Evolutionary conservation across 2,329 filamentous ascomycete genomes (phyloP), one percentile per base, ranked within the genome.

Genomic region (Beauveria sp.): DNA sequence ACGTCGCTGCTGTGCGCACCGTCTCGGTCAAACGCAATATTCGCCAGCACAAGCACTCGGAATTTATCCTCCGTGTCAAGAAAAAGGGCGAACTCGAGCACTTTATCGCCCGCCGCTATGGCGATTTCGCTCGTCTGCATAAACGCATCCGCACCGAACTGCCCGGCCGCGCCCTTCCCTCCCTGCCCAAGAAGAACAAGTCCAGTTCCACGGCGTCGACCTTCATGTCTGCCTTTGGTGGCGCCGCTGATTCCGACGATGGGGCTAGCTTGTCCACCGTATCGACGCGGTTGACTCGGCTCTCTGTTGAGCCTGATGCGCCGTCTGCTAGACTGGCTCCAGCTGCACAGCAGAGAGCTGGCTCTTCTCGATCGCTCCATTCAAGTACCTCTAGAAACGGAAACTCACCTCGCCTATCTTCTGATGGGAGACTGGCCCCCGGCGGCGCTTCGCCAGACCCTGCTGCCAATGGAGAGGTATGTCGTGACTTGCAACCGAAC

Each of bases 121-220:
- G 93, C 38, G 91, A 96, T 67, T 99, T 99, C 71, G 82, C 79
- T 28, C 86, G 84, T 65, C 80, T 99, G 63, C 87, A 96, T 73
- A 93, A 89, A 74, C 83, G 83, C 65, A 75, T 99, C 63, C 86
- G 90, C 42, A 85, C 87, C 14, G 95, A 99, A 74, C 80, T 98
- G 59, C 95, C 95, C 0, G 95, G 95, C 20, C 96, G 96, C 69
- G 84, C 96, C 6, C 80, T 99, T 3, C 90, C 93, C 12, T 85
- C 91, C 1, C 77, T 98, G 55, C 95, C 95, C 1, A 88, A 88
- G 71, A 98, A 98, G 82, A 97, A 97, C 74, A 96, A 93, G 74
- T 84, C 87, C 22, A 87, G 87, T 65, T 87, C 86, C 1, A 86
- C 87, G 2, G 79, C 89, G 7, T 80, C 84, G 1, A 79, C 78